Evolutionary conservation across 345 rosid species (phyloP).

Genomic region (Pugionium dolabratum): DNA sequence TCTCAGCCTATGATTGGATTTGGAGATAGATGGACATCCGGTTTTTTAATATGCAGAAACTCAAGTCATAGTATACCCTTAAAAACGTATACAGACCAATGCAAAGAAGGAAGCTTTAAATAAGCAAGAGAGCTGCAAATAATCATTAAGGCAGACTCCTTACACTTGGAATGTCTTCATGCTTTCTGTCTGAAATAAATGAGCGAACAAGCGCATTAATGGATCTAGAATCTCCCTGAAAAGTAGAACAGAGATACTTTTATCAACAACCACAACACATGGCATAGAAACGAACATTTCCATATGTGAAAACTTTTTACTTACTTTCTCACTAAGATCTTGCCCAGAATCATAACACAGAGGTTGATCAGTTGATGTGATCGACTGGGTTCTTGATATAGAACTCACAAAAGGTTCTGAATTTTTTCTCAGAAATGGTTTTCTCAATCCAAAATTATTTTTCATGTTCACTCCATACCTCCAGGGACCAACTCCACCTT

Average conservation of each 20-base stretch:
- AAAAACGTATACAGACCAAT: background rate
- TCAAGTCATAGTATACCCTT: background rate
- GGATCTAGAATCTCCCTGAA: slow-evolving; percentile 61
- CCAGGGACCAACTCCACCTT: slow-evolving; percentile 72
- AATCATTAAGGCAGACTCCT: slow-evolving; percentile 27
- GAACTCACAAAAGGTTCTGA: slow-evolving; percentile 68
- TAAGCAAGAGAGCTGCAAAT: slow-evolving; percentile 9
- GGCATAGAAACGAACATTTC: slow-evolving; percentile 19
- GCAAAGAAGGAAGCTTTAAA: slow-evolving; percentile 12
- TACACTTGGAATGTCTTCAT: slow-evolving; percentile 78
- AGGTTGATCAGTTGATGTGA: slow-evolving; percentile 37
- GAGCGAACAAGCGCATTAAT: slow-evolving; percentile 62
- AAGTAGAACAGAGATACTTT: background rate
- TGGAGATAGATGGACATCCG: slow-evolving; percentile 7
- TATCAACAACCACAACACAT: slow-evolving; percentile 2
- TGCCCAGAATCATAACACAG: slow-evolving; percentile 36
- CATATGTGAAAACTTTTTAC: slow-evolving; percentile 33
- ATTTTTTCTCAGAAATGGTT: slow-evolving; percentile 60
- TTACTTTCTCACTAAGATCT: slow-evolving; percentile 62
- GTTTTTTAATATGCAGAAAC: background rate
- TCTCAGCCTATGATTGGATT: background rate
- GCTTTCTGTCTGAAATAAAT: slow-evolving; percentile 64
- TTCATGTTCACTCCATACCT: slow-evolving; percentile 60
- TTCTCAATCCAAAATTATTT: slow-evolving; percentile 41
- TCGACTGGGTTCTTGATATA: slow-evolving; percentile 51